Conservation (phyloP, 345 rosid genomes). For the Pugionium cornutum region DNA sequence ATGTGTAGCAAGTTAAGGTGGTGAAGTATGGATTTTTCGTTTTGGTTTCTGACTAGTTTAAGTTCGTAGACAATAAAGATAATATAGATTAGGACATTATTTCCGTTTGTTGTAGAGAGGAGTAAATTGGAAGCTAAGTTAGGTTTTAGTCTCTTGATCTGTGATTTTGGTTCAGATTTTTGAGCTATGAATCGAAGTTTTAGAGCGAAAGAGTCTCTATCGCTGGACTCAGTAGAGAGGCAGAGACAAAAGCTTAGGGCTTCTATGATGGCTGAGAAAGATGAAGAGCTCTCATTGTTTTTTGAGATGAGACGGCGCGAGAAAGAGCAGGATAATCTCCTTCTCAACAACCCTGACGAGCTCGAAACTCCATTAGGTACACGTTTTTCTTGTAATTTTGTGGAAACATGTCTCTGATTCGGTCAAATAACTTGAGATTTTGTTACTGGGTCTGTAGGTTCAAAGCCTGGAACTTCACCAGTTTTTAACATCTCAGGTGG, state of each 20-base stretch:
- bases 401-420: constrained; percentile 6
- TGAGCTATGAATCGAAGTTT: constrained; percentile 83
- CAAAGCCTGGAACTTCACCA: constrained; percentile 78
- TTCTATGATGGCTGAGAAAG: constrained; percentile 83
- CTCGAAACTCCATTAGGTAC: constrained; percentile 77
- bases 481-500: constrained; percentile 72
- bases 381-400: background rate
- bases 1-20: constrained; percentile 29
- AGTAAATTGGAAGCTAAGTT: constrained; percentile 49
- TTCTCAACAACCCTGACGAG: constrained; percentile 61
- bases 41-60: constrained; percentile 29
- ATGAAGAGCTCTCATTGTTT: constrained; percentile 89
- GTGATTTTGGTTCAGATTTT: constrained; percentile 22
- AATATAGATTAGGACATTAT: constrained; percentile 33
- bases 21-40: constrained; percentile 33
- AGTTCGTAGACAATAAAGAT: background rate
- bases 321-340: constrained; percentile 67
- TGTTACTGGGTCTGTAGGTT: constrained; percentile 49
- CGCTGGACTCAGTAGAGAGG: constrained; percentile 71
- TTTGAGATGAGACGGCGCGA: constrained; percentile 91
- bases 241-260: constrained; percentile 81
- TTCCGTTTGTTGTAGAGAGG: constrained; percentile 23
- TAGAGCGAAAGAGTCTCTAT: constrained; percentile 74
- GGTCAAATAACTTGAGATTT: background rate
- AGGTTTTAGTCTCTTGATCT: constrained; percentile 40